Conservation (phyloP, 2,329 filamentous ascomycete species). For the Neofusicoccum sp. region DNA sequence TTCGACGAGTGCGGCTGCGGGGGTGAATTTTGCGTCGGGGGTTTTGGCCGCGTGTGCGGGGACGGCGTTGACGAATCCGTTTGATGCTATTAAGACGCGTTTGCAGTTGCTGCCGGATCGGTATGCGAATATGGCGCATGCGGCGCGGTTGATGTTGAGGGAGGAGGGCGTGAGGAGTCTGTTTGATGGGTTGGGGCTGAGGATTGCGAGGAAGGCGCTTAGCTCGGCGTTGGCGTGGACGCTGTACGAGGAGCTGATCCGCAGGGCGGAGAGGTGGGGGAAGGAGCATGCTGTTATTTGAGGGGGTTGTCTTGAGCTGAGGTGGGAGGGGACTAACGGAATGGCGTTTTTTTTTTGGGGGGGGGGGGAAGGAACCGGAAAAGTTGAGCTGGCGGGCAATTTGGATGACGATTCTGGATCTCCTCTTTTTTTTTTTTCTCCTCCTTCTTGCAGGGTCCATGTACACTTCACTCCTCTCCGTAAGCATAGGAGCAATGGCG, state of each 20-base stretch:
- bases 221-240: constrained; percentile 98
- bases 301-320: too few relatives aligned
- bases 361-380: not conserved
- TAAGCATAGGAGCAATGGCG: not conserved
- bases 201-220: constrained; percentile 87
- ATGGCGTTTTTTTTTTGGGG: not conserved
- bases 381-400: not conserved
- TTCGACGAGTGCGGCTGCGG: constrained; percentile 49
- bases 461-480: not conserved
- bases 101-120: constrained; percentile 82
- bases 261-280: constrained; percentile 60
- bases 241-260: constrained; percentile 88
- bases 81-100: constrained; percentile 93
- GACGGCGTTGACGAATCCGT: constrained; percentile 89
- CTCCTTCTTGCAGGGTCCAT: too few relatives aligned
- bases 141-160: constrained; percentile 71
- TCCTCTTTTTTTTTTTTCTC: not conserved
- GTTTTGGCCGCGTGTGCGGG: constrained; percentile 77
- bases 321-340: too few relatives aligned
- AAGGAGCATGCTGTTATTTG: not conserved
- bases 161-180: constrained; percentile 80
- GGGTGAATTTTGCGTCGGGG: constrained; percentile 83
- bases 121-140: constrained; percentile 81
- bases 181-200: constrained; percentile 79
- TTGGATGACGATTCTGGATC: not conserved